Percentiles rank a stretch among this genome's conserved stretches.
These are phyloP conservation scores for Aspergillus sp. DNA, from an alignment of 2,329 filamentous ascomycete genomes.

Conservation along the genomic window DNA sequence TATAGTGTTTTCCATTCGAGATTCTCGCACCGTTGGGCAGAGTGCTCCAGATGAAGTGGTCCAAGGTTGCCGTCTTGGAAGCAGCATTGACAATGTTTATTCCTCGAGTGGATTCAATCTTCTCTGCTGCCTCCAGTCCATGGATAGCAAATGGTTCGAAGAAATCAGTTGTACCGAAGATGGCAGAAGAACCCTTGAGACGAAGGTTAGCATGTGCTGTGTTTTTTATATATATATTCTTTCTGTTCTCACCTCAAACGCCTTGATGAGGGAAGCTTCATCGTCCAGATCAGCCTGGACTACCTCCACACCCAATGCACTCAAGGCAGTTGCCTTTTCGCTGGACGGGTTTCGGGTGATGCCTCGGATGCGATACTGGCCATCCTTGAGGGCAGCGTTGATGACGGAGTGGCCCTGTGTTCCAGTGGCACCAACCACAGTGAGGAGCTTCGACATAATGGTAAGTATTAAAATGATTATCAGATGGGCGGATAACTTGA, in stretches of 20 bases:
- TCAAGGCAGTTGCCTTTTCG: not conserved
- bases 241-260: constrained; percentile 1
- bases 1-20: constrained; percentile 25
- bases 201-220: not conserved
- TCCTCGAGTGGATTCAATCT: constrained; percentile 36
- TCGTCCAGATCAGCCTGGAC: constrained; percentile 2
- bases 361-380: constrained; percentile 1
- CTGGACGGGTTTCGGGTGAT: constrained; percentile 3
- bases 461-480: no score
- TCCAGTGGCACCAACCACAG: constrained; percentile 3
- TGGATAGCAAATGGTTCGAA: constrained; percentile 30
- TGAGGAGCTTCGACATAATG: not conserved
- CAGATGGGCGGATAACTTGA: no score
- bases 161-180: constrained; percentile 41
- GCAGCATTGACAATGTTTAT: constrained; percentile 42
- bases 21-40: constrained; percentile 32
- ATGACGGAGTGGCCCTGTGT: constrained; percentile 4
- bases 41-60: constrained; percentile 46
- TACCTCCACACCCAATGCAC: constrained; percentile 3
- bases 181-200: constrained; percentile 4
- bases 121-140: constrained; percentile 27
- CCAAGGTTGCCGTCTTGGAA: constrained; percentile 28
- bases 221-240: not conserved
- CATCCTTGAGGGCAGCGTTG: not conserved
- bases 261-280: not conserved